A percentile compares a stretch with the other conserved stretches of the same genome.
These are phyloP conservation scores for Rhinocladiella similis DNA, from an alignment of 2,329 filamentous ascomycete species.

Conservation along the genomic window DNA sequence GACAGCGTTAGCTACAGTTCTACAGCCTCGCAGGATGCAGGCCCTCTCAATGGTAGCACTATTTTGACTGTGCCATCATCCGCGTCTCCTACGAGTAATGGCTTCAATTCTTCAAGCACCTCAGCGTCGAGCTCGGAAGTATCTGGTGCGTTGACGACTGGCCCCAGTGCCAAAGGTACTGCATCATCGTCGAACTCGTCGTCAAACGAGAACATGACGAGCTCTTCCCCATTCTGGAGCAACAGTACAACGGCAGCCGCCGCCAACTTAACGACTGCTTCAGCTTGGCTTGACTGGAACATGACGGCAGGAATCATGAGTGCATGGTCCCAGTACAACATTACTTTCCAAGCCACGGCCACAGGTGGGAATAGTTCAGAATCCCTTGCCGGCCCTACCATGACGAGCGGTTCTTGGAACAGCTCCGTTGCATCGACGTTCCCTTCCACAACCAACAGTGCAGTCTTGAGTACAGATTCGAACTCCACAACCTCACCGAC, in stretches of 20 bases:
- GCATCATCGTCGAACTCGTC: background rate
- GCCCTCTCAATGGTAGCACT: background rate
- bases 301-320: background rate
- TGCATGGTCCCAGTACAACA: background rate
- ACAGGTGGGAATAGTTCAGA: background rate
- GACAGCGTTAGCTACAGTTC: background rate
- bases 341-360: background rate
- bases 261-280: slow-evolving; percentile 1
- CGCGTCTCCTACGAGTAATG: background rate
- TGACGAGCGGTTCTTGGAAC: background rate
- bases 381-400: background rate
- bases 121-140: background rate
- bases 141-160: background rate
- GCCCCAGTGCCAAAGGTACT: background rate
- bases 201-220: background rate
- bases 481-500: background rate
- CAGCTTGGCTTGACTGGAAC: slow-evolving; percentile 16
- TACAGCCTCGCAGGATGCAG: background rate
- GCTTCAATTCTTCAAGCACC: background rate
- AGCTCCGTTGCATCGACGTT: background rate
- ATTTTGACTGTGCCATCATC: background rate
- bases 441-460: background rate
- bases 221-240: slow-evolving; percentile 10
- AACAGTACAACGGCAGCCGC: slow-evolving; percentile 5
- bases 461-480: background rate